These are phyloP conservation scores for Stachybotrys chartarum DNA, from an alignment of 2,329 filamentous ascomycete genomes.

Conservation along the genomic window DNA sequence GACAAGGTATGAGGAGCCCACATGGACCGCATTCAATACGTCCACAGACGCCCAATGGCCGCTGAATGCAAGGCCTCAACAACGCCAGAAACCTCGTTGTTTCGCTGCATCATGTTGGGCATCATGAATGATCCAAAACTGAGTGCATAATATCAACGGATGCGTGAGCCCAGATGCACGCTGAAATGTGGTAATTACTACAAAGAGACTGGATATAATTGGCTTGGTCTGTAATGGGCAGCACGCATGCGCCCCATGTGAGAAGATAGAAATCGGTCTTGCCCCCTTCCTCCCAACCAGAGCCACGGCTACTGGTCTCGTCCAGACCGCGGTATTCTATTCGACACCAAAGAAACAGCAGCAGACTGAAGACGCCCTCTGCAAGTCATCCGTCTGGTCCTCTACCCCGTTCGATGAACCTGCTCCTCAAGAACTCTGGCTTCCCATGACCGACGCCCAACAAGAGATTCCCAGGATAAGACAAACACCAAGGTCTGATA, in stretches of 20 bases:
- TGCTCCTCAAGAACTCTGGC: not conserved
- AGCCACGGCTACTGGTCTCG: not conserved
- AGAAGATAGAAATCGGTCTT: not conserved
- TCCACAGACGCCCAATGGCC: not conserved
- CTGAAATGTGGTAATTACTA: not conserved
- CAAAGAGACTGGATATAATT: not conserved
- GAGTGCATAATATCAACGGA: not conserved
- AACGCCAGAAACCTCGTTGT: too few species aligned
- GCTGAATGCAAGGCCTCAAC: too few species aligned
- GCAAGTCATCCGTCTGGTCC: not conserved
- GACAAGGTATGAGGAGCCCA: not conserved
- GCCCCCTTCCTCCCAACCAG: not conserved
- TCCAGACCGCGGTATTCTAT: not conserved
- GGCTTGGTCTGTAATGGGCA: not conserved
- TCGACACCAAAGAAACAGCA: not conserved
- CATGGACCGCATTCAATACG: too few species aligned
- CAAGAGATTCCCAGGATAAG: constrained; percentile 2
- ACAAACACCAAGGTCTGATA: constrained; percentile 12
- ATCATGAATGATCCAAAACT: too few species aligned
- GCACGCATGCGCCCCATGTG: not conserved
- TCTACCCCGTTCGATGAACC: not conserved
- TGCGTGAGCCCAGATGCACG: not conserved
- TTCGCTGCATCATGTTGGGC: too few species aligned
- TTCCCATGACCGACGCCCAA: not conserved
- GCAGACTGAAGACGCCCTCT: not conserved